Evolutionary conservation across 331 rosid species (phyloP), one percentile per base, ranked within the genome.

Genomic region (Stylosanthes scabra): DNA sequence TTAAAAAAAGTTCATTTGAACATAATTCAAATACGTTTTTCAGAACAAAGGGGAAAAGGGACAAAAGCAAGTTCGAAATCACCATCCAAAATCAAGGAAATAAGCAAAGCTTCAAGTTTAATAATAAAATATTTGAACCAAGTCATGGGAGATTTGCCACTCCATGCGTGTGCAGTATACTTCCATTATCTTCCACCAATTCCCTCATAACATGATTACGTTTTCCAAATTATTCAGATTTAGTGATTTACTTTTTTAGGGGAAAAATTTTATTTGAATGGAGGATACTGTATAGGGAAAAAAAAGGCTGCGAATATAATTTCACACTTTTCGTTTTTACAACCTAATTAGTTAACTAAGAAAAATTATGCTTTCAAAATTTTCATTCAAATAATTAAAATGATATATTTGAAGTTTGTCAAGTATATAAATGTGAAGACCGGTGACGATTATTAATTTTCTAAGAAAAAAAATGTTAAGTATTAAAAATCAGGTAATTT

Each of bases 131-230:
- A 2, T 34, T 70, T 62, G 82, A 70, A 31, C 45, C 40, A 61
- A 61, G 62, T 77, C 71, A 70, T 77, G 59, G 29, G 56, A 61
- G 29, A 40, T 47, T 34, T 59, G 60, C 29, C 69, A 34, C 52
- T 14, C 60, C 42, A 60, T 62, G 40, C 9, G 27, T 47, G 40
- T 46, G 27, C 29, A 59, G 12, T 47, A 37, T 46, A n/a, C 46
- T 72, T 47, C 62, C 49, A 29, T 49, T 72, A 16, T 37, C 14
- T 50, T 47, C 13, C n/a, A 60, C 27, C 20, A 27, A 60, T 15
- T 72, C 25, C 25, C 25, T 20, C 61, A 61, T 11, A 15, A 4
- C 60, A 34, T 12, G 8, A 20, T 40, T 50, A 3, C 5, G 56
- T n/a, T 50, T 50, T 6, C 4, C 14, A 13, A 20, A 13, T 50